These are phyloP conservation scores for Striga hermonthica DNA, from an alignment of 305 asterid species.

Conservation along the genomic window DNA sequence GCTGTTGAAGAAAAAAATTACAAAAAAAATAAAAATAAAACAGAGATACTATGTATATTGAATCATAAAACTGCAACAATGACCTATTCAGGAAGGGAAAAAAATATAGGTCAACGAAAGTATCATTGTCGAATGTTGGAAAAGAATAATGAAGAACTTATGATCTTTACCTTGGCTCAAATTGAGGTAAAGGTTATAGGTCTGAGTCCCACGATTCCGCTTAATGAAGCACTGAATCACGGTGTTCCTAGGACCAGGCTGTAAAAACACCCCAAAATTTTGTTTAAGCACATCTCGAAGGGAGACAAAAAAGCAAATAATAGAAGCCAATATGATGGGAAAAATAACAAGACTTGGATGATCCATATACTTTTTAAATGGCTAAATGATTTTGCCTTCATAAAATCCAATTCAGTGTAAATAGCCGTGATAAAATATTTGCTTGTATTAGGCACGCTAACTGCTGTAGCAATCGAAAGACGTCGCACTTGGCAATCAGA, in stretches of 20 bases:
- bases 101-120: constrained; percentile 7
- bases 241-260: constrained; percentile 89
- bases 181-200: constrained; percentile 73
- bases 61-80: too few relatives aligned
- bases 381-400: neutral
- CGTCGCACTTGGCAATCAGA: too few relatives aligned
- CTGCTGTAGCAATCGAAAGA: too few relatives aligned
- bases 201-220: constrained; percentile 70
- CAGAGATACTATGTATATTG: too few relatives aligned
- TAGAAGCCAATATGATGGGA: too few relatives aligned
- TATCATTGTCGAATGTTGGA: too few relatives aligned
- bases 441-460: neutral
- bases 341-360: constrained; percentile 10
- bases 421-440: neutral
- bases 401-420: constrained; percentile 8
- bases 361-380: neutral
- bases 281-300: constrained; percentile 18
- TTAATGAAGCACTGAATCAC: constrained; percentile 77
- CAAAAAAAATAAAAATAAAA: neutral
- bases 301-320: neutral
- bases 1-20: constrained; percentile 44
- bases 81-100: neutral
- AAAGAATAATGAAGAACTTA: neutral
- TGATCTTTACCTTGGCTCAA: constrained; percentile 55
- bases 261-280: constrained; percentile 32